phyloP scores from a whole-genome alignment of 345 rosid genomes.

The Syzygium aromaticum region DNA sequence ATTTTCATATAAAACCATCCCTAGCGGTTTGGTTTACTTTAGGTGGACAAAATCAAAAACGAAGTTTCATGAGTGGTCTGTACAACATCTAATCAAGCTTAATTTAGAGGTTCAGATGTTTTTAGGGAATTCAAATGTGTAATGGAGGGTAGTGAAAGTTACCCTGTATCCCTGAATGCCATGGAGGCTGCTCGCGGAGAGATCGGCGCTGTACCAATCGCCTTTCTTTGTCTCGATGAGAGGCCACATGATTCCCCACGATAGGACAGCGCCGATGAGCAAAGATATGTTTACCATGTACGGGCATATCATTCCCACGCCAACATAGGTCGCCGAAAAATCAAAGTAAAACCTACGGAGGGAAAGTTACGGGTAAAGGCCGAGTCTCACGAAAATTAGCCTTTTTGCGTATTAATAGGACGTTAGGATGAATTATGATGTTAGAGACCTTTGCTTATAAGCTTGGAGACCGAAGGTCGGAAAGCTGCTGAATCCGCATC shows the following conservation, averaged over 20 bases:
- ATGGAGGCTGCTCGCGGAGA: constrained; percentile 41
- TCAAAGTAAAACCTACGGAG: constrained; percentile 72
- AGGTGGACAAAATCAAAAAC: background rate
- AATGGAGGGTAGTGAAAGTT: background rate
- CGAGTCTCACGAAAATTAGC: background rate
- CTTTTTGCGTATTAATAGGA: background rate
- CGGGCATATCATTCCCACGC: constrained; percentile 94
- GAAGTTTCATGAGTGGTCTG: background rate
- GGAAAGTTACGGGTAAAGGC: background rate
- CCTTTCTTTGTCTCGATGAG: constrained; percentile 57
- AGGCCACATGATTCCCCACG: constrained; percentile 95
- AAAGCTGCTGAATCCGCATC: constrained; percentile 68
- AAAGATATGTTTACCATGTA: constrained; percentile 75
- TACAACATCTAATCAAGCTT: background rate
- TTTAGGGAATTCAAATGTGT: background rate
- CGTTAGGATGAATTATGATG: background rate
- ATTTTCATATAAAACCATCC: background rate
- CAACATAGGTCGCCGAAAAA: constrained; percentile 82
- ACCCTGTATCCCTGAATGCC: constrained; percentile 85
- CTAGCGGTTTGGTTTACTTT: background rate
- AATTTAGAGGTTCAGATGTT: background rate
- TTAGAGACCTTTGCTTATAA: constrained; percentile 27
- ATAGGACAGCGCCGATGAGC: constrained; percentile 66
- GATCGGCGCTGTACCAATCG: constrained; percentile 50
- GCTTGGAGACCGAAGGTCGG: constrained; percentile 80